Conservation (phyloP, 169 alveolate genomes). For the Plasmodium gonderi region DNA sequence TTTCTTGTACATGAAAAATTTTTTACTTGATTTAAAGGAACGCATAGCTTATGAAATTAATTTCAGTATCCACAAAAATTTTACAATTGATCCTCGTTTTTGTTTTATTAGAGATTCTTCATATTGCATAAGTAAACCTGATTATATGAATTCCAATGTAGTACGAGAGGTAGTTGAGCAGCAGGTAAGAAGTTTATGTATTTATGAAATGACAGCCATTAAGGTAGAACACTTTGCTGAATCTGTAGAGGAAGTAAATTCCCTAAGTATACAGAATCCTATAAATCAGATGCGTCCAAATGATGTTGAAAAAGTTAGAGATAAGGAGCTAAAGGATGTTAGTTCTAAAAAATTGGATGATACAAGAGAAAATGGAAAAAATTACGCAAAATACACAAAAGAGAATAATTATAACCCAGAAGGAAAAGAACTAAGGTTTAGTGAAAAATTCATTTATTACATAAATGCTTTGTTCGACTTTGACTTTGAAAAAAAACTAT, state of each 20-base stretch:
- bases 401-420: neutral
- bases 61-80: constrained; percentile 56
- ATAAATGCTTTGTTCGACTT: constrained; percentile 68
- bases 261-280: neutral
- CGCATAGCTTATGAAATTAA: constrained; percentile 42
- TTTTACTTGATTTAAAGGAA: constrained; percentile 31
- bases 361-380: neutral
- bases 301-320: no score
- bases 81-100: constrained; percentile 51
- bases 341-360: neutral
- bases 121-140: constrained; percentile 64
- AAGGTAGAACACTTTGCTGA: neutral
- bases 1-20: constrained; percentile 49
- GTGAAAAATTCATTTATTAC: constrained; percentile 46
- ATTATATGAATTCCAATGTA: constrained; percentile 47
- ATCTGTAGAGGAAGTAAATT: neutral
- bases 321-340: neutral
- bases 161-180: constrained; percentile 67
- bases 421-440: constrained; percentile 8
- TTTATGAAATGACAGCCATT: constrained; percentile 39
- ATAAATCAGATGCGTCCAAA: neutral
- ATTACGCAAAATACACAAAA: neutral
- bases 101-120: constrained; percentile 67
- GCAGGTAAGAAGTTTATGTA: constrained; percentile 60
- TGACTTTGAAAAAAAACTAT: constrained; percentile 34